Percentiles rank a stretch among this genome's conserved stretches.
Conservation (phyloP, 768 basidiomycete species). For the Trametopsis cervina region DNA sequence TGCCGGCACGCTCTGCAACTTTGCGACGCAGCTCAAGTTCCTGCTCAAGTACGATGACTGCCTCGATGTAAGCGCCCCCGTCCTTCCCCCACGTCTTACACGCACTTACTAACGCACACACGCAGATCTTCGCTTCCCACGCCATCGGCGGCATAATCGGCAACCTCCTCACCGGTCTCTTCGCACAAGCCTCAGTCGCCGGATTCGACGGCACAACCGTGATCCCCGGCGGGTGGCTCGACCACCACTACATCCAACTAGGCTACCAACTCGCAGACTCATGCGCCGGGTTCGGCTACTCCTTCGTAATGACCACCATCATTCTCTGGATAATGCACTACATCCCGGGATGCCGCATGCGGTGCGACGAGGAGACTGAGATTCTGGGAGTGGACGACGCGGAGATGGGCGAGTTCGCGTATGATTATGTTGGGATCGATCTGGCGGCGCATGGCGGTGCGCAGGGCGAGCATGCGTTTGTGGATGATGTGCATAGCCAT, state of each 20-base stretch:
- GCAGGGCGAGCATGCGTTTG: slow-evolving; percentile 22
- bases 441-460: slow-evolving; percentile 3
- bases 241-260: slow-evolving; percentile 75
- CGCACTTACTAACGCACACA: neutral
- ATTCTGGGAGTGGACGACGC: slow-evolving; percentile 82
- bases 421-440: slow-evolving; percentile 43
- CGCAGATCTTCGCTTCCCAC: slow-evolving; percentile 84
- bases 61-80: slow-evolving; percentile 54
- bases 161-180: slow-evolving; percentile 81
- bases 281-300: slow-evolving; percentile 55
- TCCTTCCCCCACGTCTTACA: neutral
- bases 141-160: slow-evolving; percentile 73
- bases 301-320: slow-evolving; percentile 73
- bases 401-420: slow-evolving; percentile 50
- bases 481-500: slow-evolving; percentile 26
- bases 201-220: slow-evolving; percentile 65
- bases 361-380: slow-evolving; percentile 57
- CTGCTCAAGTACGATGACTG: slow-evolving; percentile 69
- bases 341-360: slow-evolving; percentile 74
- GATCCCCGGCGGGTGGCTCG: slow-evolving; percentile 83
- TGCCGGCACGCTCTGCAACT: slow-evolving; percentile 83
- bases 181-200: slow-evolving; percentile 77
- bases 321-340: slow-evolving; percentile 87
- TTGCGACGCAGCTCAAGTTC: slow-evolving; percentile 94
- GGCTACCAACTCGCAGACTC: slow-evolving; percentile 82